Conservation (phyloP, 805 yeast genomes). For the Candida tallmaniae region DNA sequence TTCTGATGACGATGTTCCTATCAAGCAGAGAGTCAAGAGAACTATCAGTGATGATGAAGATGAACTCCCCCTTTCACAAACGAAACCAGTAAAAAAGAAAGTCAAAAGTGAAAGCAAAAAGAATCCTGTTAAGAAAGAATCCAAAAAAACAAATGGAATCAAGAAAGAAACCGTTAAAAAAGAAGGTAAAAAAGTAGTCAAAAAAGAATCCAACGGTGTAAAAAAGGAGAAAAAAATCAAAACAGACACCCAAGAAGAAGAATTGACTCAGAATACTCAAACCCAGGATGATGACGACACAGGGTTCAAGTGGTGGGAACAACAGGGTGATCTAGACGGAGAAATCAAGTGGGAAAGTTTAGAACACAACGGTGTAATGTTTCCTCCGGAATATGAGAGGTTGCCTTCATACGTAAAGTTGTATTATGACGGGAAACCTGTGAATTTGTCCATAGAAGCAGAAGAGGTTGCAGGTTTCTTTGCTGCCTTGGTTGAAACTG, state of each 20-base stretch:
- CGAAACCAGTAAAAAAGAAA: constrained; percentile 4
- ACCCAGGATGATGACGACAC: constrained; percentile 40
- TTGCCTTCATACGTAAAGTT: constrained; percentile 74
- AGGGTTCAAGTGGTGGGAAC: constrained; percentile 88
- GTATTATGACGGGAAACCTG: constrained; percentile 72
- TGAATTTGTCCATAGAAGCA: constrained; percentile 70
- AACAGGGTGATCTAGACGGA: constrained; percentile 66
- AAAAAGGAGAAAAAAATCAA: constrained; percentile 8
- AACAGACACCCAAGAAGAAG: constrained; percentile 1
- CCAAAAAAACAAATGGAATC: too few species aligned
- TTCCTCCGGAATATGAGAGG: constrained; percentile 90
- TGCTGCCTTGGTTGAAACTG: constrained; percentile 83
- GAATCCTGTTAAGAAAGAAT: constrained; percentile 1
- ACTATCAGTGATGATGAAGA: constrained; percentile 9
- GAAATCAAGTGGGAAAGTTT: constrained; percentile 81
- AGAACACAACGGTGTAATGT: constrained; percentile 85
- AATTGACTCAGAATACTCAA: constrained; percentile 33
- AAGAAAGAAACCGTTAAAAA: constrained; percentile 2
- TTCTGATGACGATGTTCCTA: constrained; percentile 21
- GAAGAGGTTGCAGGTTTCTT: constrained; percentile 97
- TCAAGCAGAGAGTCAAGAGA: constrained; percentile 13
- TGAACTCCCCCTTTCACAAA: constrained; percentile 13
- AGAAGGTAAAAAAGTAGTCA: constrained; percentile 2
- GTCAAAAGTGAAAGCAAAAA: constrained; percentile 2
- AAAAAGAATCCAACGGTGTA: constrained; percentile 1